Conservation (phyloP, 129 eudicot genomes). For the Helianthus tuberosus region DNA sequence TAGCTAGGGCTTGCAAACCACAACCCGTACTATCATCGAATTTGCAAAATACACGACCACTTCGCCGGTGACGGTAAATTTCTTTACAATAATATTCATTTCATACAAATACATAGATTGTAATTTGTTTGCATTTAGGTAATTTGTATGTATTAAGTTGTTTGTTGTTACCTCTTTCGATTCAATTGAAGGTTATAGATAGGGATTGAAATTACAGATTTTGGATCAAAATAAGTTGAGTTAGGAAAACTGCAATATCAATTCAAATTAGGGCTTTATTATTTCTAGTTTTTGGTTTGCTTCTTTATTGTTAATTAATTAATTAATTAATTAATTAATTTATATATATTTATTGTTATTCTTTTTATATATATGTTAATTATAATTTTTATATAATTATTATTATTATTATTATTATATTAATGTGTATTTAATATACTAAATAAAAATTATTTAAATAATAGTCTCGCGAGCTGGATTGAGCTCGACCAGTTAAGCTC, state of each 20-base stretch:
- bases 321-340: too few species aligned
- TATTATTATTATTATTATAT: too few species aligned
- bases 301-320: too few species aligned
- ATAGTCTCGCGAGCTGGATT: too few species aligned
- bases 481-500: too few species aligned
- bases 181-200: neutral
- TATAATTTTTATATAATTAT: too few species aligned
- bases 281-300: too few species aligned
- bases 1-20: slow-evolving; percentile 22
- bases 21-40: neutral
- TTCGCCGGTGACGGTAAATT: slow-evolving; percentile 20
- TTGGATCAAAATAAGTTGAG: neutral
- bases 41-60: neutral
- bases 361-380: too few species aligned
- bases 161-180: neutral
- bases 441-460: too few species aligned
- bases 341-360: too few species aligned
- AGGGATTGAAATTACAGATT: neutral
- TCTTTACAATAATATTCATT: neutral
- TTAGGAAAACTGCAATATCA: neutral
- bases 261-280: neutral
- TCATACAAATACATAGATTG: neutral
- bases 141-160: neutral
- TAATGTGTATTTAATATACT: too few species aligned
- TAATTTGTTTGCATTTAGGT: neutral